Evolutionary conservation across 192 early-diverging fungal genomes (phyloP).

Genomic region (Backusella circina): DNA sequence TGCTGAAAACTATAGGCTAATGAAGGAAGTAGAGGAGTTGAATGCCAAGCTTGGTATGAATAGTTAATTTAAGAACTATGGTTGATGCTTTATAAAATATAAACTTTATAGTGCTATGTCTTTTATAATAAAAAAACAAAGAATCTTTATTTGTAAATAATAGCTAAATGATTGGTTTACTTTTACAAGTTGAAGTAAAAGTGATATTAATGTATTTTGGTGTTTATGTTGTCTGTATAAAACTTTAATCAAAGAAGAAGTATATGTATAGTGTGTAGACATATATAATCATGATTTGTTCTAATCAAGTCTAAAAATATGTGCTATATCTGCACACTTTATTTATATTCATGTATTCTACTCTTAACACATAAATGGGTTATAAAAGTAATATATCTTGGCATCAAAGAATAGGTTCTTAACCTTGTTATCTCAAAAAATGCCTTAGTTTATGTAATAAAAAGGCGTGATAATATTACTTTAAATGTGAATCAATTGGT

Average conservation of each 20-base stretch:
- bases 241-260: neutral
- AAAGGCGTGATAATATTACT: neutral
- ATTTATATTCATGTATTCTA: neutral
- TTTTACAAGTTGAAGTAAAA: too few relatives aligned
- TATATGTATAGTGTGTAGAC: too few relatives aligned
- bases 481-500: neutral
- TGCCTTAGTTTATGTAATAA: neutral
- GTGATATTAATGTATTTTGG: too few relatives aligned
- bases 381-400: neutral
- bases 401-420: neutral
- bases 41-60: constrained; percentile 59
- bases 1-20: constrained; percentile 52
- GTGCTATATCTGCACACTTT: neutral
- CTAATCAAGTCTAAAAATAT: neutral
- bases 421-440: neutral
- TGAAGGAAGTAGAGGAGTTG: constrained; percentile 66
- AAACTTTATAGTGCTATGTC: neutral
- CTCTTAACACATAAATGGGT: neutral
- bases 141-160: neutral
- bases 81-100: too few relatives aligned
- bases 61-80: neutral
- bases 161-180: neutral
- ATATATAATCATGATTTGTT: too few relatives aligned
- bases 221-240: neutral
- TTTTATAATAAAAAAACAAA: neutral